Percentiles rank a stretch among this genome's conserved stretches.
These are phyloP conservation scores for Kwoniella sp. DNA, from an alignment of 768 basidiomycete genomes.

Conservation along the genomic window DNA sequence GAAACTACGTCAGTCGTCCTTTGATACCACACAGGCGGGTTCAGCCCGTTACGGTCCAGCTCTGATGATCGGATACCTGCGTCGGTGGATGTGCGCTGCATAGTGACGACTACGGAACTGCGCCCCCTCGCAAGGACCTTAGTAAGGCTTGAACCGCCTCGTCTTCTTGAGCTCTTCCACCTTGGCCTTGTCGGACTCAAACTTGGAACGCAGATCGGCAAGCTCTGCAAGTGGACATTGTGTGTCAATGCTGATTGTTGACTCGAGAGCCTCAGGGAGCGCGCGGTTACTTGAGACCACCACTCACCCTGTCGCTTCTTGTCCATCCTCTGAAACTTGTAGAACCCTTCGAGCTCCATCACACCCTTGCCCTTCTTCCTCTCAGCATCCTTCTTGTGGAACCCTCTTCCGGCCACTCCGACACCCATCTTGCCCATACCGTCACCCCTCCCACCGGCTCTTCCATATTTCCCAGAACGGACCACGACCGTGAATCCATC, in stretches of 20 bases:
- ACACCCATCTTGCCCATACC: constrained; percentile 67
- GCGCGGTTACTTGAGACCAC: too few species aligned
- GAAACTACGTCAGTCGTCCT: too few species aligned
- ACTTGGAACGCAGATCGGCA: constrained; percentile 65
- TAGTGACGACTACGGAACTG: not conserved
- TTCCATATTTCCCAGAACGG: constrained; percentile 83
- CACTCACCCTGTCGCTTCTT: constrained; percentile 73
- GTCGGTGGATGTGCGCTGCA: not conserved
- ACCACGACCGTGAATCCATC: constrained; percentile 93
- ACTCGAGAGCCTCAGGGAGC: too few species aligned
- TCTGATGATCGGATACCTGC: not conserved
- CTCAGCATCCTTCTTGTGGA: constrained; percentile 50
- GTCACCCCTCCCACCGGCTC: constrained; percentile 77
- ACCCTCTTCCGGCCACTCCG: constrained; percentile 60
- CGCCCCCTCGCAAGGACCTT: constrained; percentile 17
- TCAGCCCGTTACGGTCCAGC: too few species aligned
- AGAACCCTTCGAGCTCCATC: constrained; percentile 58
- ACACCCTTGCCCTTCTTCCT: constrained; percentile 62
- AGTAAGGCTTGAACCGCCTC: constrained; percentile 84
- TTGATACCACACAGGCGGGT: too few species aligned
- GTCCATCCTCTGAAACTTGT: constrained; percentile 85
- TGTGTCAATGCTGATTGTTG: too few species aligned
- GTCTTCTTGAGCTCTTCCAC: constrained; percentile 74
- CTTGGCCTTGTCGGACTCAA: constrained; percentile 83
- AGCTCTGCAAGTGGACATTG: constrained; percentile 55